Conservation (phyloP, 345 rosid species). For the Populus pruinosa region DNA sequence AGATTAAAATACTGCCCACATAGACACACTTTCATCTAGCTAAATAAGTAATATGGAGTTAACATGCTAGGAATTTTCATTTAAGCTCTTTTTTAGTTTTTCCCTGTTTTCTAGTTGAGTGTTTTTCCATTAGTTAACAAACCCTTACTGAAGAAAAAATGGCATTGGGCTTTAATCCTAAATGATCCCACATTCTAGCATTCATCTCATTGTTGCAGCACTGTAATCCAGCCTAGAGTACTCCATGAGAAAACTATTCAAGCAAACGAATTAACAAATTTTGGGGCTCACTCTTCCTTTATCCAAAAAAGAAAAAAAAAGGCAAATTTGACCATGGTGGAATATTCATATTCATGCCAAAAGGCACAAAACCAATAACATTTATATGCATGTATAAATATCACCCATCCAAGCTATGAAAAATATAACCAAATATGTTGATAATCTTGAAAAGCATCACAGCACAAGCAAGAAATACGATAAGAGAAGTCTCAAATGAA, state of each 20-base stretch:
- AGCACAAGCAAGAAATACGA: not conserved
- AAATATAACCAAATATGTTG: not conserved
- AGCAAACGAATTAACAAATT: no score
- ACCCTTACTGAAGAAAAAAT: not conserved
- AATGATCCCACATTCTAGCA: not conserved
- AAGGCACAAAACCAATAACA: not conserved
- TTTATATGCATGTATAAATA: not conserved
- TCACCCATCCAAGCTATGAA: not conserved
- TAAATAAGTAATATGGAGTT: not conserved
- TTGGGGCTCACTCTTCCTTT: no score
- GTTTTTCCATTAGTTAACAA: not conserved
- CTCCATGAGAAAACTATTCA: no score
- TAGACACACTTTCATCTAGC: not conserved
- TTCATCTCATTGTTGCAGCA: no score
- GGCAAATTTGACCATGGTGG: no score
- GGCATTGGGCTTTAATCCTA: not conserved
- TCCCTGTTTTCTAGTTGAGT: not conserved
- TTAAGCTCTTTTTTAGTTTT: not conserved
- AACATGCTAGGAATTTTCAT: not conserved
- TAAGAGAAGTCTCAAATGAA: not conserved
- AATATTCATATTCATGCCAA: no score
- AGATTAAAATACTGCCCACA: not conserved
- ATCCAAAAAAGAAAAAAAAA: no score
- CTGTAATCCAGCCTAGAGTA: no score
- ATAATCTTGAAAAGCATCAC: not conserved